Conservation (phyloP, 176 grass and related monocot genomes). For the Tillandsia fasciculata region DNA sequence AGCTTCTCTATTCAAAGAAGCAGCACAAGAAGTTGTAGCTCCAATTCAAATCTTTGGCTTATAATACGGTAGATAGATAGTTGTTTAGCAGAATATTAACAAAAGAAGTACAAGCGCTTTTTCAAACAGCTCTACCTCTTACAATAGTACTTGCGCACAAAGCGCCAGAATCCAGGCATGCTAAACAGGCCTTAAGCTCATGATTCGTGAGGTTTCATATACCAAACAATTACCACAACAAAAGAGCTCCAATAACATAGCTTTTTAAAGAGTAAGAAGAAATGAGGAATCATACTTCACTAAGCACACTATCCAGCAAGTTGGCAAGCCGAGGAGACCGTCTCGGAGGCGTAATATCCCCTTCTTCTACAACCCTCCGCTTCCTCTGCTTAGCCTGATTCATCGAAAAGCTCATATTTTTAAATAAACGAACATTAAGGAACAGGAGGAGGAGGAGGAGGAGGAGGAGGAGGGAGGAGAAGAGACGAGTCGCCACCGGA, state of each 20-base stretch:
- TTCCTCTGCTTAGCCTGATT: conserved; percentile 58
- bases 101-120: no score
- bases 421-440: not conserved
- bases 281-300: conserved; percentile 31
- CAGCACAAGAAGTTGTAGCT: no score
- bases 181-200: not conserved
- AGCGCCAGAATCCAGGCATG: not conserved
- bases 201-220: no score
- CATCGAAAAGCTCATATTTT: conserved; percentile 1
- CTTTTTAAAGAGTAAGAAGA: not conserved
- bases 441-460: not conserved
- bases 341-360: conserved; percentile 28
- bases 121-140: no score
- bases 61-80: no score
- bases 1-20: no score
- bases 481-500: conserved; percentile 16
- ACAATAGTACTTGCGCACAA: no score
- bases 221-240: not conserved
- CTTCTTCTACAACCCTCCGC: conserved; percentile 38
- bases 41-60: no score
- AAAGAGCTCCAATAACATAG: not conserved
- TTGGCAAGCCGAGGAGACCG: conserved; percentile 54
- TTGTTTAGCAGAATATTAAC: no score
- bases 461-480: not conserved
- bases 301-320: conserved; percentile 43